Base-by-base conservation (phyloP, 1,139 yeast genomes). In the Lodderomyces parapsilosis region DNA sequence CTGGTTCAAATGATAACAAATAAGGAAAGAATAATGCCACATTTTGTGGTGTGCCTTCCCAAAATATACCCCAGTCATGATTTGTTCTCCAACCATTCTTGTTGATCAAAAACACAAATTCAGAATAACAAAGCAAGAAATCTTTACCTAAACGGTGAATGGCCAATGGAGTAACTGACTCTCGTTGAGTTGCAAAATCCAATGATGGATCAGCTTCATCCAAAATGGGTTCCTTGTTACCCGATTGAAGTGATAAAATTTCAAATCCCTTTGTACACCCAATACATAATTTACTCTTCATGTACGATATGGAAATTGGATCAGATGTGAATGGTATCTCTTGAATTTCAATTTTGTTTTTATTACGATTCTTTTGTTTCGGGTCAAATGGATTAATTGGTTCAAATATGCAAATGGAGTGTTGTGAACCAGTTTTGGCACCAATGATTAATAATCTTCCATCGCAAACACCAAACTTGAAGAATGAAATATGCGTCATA, bases 191-290 rank as follows among this genome's bases (percentile, higher is more conserved):
- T n/a, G 95, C 97, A 71, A 93, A 93, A 59, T 93, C 99, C 45
- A 93, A 72, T 25, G 97, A 89, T 0, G 98, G 94, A 60, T 93
- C 99, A 1, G 98, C 98, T 33, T 96, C 96, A 65, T 91, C 97
- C 54, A 91, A 71, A 42, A 91, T 76, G 8, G 86, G 80, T 59
- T 86, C 93, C 57, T 83, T 83, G 52, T 80, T 81, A 38, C 84
- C 79, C 14, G 86, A 83, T 57, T 89, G 96, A 52, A 91, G 76
- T 14, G 89, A 81, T 36, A 93, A 90, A 56, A 93, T 90, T 65
- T 93, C 98, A 68, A 93, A 93, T 1, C 99, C 99, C 60, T 86
- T 89, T 37, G 96, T 85, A 59, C 99, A 93, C 17, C 99, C 99
- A 50, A 93, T 86, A 69, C 98, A 91, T 48, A 93, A 69, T 56